Percentiles rank a stretch among this genome's conserved stretches.
These are phyloP conservation scores for Rutstroemia sp. DNA, from an alignment of 2,329 filamentous ascomycete species.

Conservation along the genomic window DNA sequence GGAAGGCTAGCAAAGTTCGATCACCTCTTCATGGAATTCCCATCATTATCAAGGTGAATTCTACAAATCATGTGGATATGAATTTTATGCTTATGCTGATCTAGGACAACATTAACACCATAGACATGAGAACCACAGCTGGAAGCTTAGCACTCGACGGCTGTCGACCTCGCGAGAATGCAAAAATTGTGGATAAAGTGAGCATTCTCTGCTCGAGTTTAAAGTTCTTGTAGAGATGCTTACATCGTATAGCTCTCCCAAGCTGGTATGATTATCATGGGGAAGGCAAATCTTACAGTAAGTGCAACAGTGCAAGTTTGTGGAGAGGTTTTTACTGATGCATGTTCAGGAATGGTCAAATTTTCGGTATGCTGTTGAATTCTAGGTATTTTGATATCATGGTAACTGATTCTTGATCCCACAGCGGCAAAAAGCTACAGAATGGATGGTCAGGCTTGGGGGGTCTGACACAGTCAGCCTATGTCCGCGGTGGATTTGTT, in stretches of 20 bases:
- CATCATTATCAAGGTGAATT: conserved; percentile 59
- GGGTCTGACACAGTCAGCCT: conserved; percentile 14
- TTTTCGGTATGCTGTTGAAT: neutral
- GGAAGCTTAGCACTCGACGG: conserved; percentile 60
- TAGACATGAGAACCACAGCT: conserved; percentile 61
- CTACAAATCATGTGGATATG: neutral
- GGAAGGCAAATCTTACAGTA: conserved; percentile 14
- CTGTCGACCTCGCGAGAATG: conserved; percentile 28
- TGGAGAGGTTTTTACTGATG: no score
- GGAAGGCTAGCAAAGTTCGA: conserved; percentile 44
- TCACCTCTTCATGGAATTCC: conserved; percentile 67
- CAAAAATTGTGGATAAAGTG: conserved; percentile 7
- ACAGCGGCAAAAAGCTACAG: neutral
- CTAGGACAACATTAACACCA: conserved; percentile 43
- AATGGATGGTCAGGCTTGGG: conserved; percentile 10
- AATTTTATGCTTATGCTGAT: neutral
- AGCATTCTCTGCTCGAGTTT: neutral
- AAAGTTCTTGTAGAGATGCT: no score
- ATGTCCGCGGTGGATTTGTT: conserved; percentile 9
- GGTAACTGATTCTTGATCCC: neutral
- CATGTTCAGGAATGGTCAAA: conserved; percentile 3
- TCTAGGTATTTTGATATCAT: no score
- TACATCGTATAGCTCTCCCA: conserved; percentile 1
- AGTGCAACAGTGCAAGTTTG: neutral
- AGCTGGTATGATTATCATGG: conserved; percentile 13